Evolutionary conservation across 1,284 basidiomycete species (phyloP).

Genomic region (Fomitopsis schrenkii): DNA sequence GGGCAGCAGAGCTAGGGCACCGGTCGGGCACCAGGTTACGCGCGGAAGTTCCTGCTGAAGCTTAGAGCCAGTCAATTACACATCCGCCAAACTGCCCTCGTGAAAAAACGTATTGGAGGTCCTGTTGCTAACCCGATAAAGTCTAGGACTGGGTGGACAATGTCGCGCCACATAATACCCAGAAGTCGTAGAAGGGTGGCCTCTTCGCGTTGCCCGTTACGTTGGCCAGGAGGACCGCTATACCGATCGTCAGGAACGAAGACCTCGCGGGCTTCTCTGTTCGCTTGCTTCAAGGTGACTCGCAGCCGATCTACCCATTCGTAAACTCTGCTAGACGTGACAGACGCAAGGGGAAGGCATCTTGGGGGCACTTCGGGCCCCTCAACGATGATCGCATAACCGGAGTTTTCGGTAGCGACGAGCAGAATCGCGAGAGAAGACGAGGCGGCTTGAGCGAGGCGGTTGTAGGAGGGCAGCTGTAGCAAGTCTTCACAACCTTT

Average conservation of each 20-base stretch:
- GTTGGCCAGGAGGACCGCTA: background rate
- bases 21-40: background rate
- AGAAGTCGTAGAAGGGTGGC: background rate
- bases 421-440: background rate
- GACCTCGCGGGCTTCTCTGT: background rate
- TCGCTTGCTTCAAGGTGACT: background rate
- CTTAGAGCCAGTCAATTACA: background rate
- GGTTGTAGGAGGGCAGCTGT: background rate
- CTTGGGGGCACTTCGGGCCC: background rate
- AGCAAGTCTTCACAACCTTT: background rate
- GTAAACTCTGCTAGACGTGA: background rate
- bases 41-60: background rate
- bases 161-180: background rate
- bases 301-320: background rate
- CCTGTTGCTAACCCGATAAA: background rate
- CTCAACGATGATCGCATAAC: background rate
- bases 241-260: background rate
- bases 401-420: background rate
- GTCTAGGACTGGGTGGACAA: background rate
- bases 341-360: background rate
- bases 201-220: background rate
- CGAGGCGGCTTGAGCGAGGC: background rate
- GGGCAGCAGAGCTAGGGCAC: background rate
- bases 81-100: too few species aligned
- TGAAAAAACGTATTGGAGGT: too few species aligned